Percentiles rank a stretch among this genome's conserved stretches.
Conservation (phyloP, 345 rosid genomes). For the Orychophragmus violaceus region DNA sequence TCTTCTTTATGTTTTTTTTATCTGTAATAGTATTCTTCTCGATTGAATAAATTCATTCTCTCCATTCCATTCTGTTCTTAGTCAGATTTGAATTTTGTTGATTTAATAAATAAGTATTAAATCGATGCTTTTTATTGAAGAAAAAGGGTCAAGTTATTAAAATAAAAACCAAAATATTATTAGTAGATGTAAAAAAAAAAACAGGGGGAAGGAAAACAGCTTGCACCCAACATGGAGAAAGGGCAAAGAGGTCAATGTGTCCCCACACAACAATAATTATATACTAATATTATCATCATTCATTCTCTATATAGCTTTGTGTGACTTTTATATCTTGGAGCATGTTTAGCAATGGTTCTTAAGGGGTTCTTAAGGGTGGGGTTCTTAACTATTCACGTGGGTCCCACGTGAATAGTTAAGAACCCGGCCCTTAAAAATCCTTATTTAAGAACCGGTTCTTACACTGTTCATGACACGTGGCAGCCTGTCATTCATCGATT, state of each 20-base stretch:
- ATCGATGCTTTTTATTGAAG: constrained; percentile 2
- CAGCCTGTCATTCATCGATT: no score
- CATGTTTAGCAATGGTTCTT: no score
- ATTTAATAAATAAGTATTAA: neutral
- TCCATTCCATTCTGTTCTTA: constrained; percentile 7
- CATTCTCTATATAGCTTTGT: constrained; percentile 26
- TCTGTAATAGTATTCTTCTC: neutral
- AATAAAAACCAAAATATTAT: neutral
- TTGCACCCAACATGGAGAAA: constrained; percentile 49
- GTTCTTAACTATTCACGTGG: no score
- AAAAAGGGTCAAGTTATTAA: neutral
- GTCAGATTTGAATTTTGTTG: constrained; percentile 9
- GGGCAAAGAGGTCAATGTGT: constrained; percentile 33
- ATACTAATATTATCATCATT: constrained; percentile 48
- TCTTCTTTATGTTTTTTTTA: constrained; percentile 17
- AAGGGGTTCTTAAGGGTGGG: no score
- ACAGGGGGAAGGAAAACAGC: constrained; percentile 44
- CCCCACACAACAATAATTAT: constrained; percentile 66
- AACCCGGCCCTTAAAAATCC: no score
- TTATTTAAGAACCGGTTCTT: no score
- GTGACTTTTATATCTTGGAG: constrained; percentile 24
- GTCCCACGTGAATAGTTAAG: no score
- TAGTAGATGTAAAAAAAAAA: neutral
- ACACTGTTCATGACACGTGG: no score
- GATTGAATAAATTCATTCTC: neutral